Conservation (phyloP, 179 eudicot genomes). For the Vitellaria paradoxa region DNA sequence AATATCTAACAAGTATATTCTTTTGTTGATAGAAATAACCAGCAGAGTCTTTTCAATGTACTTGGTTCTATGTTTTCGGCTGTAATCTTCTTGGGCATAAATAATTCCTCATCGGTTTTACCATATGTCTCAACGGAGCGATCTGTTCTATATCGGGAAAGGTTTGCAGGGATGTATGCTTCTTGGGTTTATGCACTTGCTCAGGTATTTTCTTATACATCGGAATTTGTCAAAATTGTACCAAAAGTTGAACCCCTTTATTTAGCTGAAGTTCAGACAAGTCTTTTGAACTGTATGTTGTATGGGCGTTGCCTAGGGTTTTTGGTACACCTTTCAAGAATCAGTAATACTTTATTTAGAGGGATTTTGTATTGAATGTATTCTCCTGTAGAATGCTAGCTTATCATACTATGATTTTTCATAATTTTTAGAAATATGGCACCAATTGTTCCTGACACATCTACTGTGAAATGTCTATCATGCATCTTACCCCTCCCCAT, state of each 20-base stretch:
- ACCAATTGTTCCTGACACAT: too few species aligned
- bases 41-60: slow-evolving; percentile 60
- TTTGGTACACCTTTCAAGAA: not conserved
- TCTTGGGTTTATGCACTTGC: slow-evolving; percentile 81
- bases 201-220: slow-evolving; percentile 52
- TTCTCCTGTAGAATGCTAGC: too few species aligned
- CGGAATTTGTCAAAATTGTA: slow-evolving; percentile 20
- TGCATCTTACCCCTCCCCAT: too few species aligned
- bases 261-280: not conserved
- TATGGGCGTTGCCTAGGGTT: not conserved
- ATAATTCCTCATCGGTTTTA: slow-evolving; percentile 45
- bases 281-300: too few species aligned
- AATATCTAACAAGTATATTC: slow-evolving; percentile 1
- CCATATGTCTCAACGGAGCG: slow-evolving; percentile 60
- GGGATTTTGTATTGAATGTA: too few species aligned
- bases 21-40: slow-evolving; percentile 49
- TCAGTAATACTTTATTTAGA: not conserved
- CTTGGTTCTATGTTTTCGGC: slow-evolving; percentile 47
- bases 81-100: slow-evolving; percentile 46
- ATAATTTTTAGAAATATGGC: too few species aligned
- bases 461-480: too few species aligned
- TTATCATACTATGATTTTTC: too few species aligned
- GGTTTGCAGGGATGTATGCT: slow-evolving; percentile 89
- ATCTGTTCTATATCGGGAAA: slow-evolving; percentile 72
- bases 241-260: not conserved